These are phyloP conservation scores for Nitzschia sp. DNA, from an alignment of 108 stramenopile species.

Conservation along the genomic window DNA sequence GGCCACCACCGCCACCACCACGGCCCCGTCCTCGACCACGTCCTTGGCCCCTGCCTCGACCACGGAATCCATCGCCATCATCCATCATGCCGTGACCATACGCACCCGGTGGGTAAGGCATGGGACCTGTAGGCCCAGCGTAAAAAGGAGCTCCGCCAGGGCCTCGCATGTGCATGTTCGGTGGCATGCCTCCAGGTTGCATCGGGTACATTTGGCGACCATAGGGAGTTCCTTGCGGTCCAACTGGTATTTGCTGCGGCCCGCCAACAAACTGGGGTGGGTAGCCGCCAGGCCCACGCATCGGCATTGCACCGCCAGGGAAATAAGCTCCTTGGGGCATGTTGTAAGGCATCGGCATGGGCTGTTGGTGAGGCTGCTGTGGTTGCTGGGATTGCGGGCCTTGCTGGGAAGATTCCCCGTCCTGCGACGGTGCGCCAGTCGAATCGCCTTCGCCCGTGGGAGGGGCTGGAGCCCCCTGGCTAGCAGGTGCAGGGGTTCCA, in stretches of 20 bases:
- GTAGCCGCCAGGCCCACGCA: constrained; percentile 51
- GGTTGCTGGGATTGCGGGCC: constrained; percentile 46
- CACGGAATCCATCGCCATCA: constrained; percentile 27
- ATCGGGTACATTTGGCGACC: constrained; percentile 37
- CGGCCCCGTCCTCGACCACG: constrained; percentile 24
- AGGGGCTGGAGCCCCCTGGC: not conserved
- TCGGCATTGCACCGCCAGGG: constrained; percentile 26
- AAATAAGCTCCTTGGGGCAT: constrained; percentile 49
- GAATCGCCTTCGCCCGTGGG: constrained; percentile 10
- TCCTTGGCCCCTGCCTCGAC: constrained; percentile 32
- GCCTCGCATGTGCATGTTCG: constrained; percentile 45
- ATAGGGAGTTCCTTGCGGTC: constrained; percentile 25
- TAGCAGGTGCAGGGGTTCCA: constrained; percentile 1
- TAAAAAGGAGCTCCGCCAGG: constrained; percentile 41
- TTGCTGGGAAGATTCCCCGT: constrained; percentile 36
- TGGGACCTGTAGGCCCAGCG: constrained; percentile 27
- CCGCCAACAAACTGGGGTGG: constrained; percentile 53
- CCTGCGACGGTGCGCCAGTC: constrained; percentile 19
- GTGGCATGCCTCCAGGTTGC: constrained; percentile 50
- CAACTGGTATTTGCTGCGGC: constrained; percentile 47
- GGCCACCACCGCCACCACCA: constrained; percentile 31
- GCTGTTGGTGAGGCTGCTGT: constrained; percentile 38
- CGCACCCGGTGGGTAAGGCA: constrained; percentile 37
- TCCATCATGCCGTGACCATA: constrained; percentile 41
- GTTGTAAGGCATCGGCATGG: constrained; percentile 40